phyloP scores from a whole-genome alignment of 1,284 basidiomycete genomes.

The Chiua sp. region DNA sequence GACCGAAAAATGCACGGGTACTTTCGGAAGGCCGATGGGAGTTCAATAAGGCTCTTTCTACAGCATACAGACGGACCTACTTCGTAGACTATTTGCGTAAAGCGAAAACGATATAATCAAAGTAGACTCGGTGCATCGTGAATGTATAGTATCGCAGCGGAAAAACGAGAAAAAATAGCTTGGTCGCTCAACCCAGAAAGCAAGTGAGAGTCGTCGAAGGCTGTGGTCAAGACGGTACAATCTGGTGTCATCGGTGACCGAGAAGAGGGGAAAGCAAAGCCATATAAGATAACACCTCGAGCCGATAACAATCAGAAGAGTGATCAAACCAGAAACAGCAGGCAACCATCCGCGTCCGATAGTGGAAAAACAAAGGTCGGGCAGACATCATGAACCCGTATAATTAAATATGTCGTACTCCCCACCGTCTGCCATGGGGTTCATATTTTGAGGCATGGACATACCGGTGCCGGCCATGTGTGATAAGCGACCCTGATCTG shows the following conservation, averaged over 20 bases:
- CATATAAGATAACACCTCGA: constrained; percentile 27
- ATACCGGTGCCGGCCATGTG: constrained; percentile 47
- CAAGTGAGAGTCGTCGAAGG: too few relatives aligned
- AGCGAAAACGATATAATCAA: constrained; percentile 18
- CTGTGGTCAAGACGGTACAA: constrained; percentile 10
- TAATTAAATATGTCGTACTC: constrained; percentile 60
- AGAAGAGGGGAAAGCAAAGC: constrained; percentile 9
- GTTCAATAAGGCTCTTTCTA: constrained; percentile 23
- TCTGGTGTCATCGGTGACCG: constrained; percentile 7
- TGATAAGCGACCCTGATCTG: constrained; percentile 39
- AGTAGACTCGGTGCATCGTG: constrained; percentile 11
- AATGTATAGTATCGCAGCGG: constrained; percentile 27
- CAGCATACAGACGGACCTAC: constrained; percentile 35
- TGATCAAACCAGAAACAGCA: constrained; percentile 21
- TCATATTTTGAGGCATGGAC: constrained; percentile 44
- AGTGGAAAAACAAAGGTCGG: constrained; percentile 10
- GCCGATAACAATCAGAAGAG: constrained; percentile 27
- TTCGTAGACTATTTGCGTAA: constrained; percentile 29
- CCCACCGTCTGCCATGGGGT: constrained; percentile 38
- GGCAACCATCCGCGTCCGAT: constrained; percentile 24
- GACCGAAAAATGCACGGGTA: background rate
- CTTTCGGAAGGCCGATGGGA: background rate
- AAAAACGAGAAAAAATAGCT: background rate
- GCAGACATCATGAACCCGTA: constrained; percentile 41
- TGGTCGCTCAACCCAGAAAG: constrained; percentile 2